Conservation (phyloP, 805 yeast species). For the Yamadazyma philogaea region DNA sequence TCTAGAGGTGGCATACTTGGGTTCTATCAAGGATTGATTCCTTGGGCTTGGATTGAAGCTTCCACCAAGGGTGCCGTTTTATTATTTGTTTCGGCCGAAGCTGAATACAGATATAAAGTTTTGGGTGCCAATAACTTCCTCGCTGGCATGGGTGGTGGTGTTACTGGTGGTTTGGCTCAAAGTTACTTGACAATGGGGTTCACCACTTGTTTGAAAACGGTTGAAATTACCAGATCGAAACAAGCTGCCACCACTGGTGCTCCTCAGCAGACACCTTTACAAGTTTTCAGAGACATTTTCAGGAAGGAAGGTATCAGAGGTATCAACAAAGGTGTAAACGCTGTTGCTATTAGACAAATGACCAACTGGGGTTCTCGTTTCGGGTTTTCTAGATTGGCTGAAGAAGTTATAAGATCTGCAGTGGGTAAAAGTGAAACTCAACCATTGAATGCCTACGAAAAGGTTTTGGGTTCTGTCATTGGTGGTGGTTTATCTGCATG, state of each 20-base stretch:
- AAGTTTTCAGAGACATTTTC: slow-evolving; percentile 83
- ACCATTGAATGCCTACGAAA: slow-evolving; percentile 71
- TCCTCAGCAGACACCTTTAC: slow-evolving; percentile 65
- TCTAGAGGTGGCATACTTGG: slow-evolving; percentile 90
- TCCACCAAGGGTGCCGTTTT: slow-evolving; percentile 98
- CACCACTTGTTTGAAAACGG: slow-evolving; percentile 99
- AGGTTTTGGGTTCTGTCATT: slow-evolving; percentile 76
- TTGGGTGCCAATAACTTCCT: slow-evolving; percentile 65
- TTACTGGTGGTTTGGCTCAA: slow-evolving; percentile 94
- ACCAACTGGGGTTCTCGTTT: slow-evolving; percentile 99
- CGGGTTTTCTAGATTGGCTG: slow-evolving; percentile 89
- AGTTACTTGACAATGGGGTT: slow-evolving; percentile 96
- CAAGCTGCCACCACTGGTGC: slow-evolving; percentile 66
- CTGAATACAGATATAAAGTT: slow-evolving; percentile 70
- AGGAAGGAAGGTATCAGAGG: slow-evolving; percentile 87
- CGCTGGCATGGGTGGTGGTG: slow-evolving; percentile 94
- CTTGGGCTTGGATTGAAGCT: slow-evolving; percentile 99
- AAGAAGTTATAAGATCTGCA: slow-evolving; percentile 67
- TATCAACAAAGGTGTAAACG: slow-evolving; percentile 96
- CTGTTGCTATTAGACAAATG: slow-evolving; percentile 98
- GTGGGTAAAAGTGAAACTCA: slow-evolving; percentile 58
- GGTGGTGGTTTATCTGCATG: slow-evolving; percentile 99
- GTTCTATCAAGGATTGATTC: slow-evolving; percentile 95
- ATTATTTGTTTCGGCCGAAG: slow-evolving; percentile 87
- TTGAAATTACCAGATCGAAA: slow-evolving; percentile 90